Evolutionary conservation across 345 rosid genomes (phyloP).

Genomic region (Euphorbia peplus): DNA sequence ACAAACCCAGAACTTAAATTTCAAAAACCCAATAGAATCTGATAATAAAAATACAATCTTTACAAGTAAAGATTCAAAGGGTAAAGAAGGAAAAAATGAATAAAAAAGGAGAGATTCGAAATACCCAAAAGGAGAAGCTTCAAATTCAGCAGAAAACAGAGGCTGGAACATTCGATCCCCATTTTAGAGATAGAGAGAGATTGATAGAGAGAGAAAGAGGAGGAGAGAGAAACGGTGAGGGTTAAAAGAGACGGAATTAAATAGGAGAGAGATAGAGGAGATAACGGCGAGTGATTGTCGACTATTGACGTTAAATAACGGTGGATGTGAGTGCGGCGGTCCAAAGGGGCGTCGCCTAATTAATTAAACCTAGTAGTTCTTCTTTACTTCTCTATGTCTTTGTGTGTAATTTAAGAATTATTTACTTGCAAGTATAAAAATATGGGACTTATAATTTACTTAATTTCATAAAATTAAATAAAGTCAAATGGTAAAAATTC

Average conservation of each 20-base stretch:
- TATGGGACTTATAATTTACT: no score
- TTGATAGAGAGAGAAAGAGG: constrained; percentile 13
- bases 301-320: constrained; percentile 41
- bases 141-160: constrained; percentile 36
- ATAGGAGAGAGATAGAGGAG: constrained; percentile 13
- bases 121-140: constrained; percentile 37
- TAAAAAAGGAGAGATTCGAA: constrained; percentile 10
- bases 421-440: no score
- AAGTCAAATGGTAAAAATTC: no score
- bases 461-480: no score
- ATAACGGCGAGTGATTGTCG: constrained; percentile 19
- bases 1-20: constrained; percentile 1
- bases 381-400: no score
- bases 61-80: constrained; percentile 26
- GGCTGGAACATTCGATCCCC: constrained; percentile 36
- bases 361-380: background rate
- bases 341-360: constrained; percentile 45
- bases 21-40: constrained; percentile 27
- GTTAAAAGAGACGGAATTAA: constrained; percentile 40
- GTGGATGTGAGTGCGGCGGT: constrained; percentile 18
- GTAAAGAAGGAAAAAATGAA: constrained; percentile 20
- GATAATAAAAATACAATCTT: background rate
- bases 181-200: constrained; percentile 15
- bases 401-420: no score
- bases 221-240: constrained; percentile 23